Base-by-base conservation (phyloP, 192 early-diverging fungal genomes). In the Helicostylum pulchrum region DNA sequence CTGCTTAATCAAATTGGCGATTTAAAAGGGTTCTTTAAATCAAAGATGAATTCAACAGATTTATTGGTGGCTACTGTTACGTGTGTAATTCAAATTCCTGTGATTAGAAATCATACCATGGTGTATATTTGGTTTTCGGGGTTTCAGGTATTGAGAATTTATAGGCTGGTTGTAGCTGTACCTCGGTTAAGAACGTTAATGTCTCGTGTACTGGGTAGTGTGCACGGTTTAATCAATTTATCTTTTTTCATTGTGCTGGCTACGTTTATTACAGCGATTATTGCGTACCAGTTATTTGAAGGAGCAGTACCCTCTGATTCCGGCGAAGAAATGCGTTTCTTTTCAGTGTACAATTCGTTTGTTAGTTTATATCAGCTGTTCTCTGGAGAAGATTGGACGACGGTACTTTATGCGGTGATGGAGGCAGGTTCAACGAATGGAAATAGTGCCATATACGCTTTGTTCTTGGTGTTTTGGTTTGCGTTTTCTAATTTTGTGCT, bases 331-430 rank as follows among this genome's bases (percentile, higher is more conserved):
- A 79, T 81, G 71, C 51, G 61, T 30, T 81, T 79, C 65, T 73
- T 74, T 47, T 75, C 80, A 10, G 74, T 84, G 58, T 84, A 79
- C 59, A 78, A 84, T 70, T 72, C 77, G 14, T 84, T 81, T 65
- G 68, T 78, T 5, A 78, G 64, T 20, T 62, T 84, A 47, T 79
- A 81, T 70, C 85, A 86, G 81, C 53, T 86, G 2, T 86, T 86
- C 55, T 86, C 85, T 20, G 83, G 83, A 48, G 83, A 82, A 56
- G 74, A 86, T 55, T 86, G 85, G 85, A 82, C 83, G 0, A 76
- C 72, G 23, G 76, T 86, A 43, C 62, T 86, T 8, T 86, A 84
- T 54, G 70, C 65, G 52, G 74, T 67, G 15, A 83, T 84, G 72
- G 23, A 66, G 14, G 70, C 64, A 11, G 79, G 76, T 7, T 43